phyloP scores from a whole-genome alignment of 176 grass and related monocot species.

The Phoenix dactylifera region DNA sequence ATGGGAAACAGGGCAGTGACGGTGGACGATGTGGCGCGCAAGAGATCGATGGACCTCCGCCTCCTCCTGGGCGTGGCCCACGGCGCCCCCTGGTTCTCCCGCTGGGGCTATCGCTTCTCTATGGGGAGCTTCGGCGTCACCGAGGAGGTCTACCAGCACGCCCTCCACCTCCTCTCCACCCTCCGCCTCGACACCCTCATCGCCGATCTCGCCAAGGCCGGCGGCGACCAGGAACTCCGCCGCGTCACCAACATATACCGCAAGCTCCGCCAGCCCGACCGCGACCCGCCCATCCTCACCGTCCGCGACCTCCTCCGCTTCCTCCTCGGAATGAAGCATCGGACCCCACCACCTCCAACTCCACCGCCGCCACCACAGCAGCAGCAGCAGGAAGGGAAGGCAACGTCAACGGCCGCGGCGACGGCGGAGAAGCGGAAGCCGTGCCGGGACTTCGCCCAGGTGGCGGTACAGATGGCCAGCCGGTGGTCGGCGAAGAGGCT shows the following conservation, averaged over 20 bases:
- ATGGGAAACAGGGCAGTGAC: constrained; percentile 41
- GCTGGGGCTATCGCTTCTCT: constrained; percentile 74
- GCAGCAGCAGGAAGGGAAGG: not conserved
- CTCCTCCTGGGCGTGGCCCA: constrained; percentile 57
- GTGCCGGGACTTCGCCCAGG: constrained; percentile 53
- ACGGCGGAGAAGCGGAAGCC: constrained; percentile 18
- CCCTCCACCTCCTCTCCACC: constrained; percentile 45
- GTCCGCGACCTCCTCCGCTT: constrained; percentile 60
- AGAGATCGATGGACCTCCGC: constrained; percentile 60
- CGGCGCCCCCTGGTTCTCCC: constrained; percentile 69
- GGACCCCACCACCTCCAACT: constrained; percentile 19
- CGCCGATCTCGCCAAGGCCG: constrained; percentile 3
- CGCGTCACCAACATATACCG: constrained; percentile 51
- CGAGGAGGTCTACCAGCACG: constrained; percentile 30
- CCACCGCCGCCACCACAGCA: not conserved
- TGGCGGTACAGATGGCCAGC: constrained; percentile 38
- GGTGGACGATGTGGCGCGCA: constrained; percentile 61
- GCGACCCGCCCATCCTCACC: constrained; percentile 32
- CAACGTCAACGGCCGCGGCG: no score
- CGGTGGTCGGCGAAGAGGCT: constrained; percentile 72
- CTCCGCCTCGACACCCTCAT: constrained; percentile 46
- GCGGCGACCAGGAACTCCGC: constrained; percentile 43
- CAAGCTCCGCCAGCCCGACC: constrained; percentile 30
- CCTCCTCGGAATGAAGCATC: constrained; percentile 68
- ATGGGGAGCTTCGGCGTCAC: constrained; percentile 65